Evolutionary conservation across 768 basidiomycete species (phyloP).

Genomic region (Termitomyces sp.): DNA sequence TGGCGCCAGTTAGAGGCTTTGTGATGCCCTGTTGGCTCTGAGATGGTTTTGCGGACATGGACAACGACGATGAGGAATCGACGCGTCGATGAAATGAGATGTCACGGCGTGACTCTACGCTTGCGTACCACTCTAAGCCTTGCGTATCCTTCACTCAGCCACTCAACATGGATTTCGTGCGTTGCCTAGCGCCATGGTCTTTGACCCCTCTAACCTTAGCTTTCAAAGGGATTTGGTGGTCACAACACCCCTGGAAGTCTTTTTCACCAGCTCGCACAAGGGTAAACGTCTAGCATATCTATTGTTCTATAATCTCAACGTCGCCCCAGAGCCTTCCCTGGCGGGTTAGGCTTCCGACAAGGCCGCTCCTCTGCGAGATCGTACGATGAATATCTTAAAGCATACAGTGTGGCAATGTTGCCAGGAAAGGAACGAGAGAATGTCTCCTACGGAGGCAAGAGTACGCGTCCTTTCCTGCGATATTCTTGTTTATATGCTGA

Average conservation of each 20-base stretch:
- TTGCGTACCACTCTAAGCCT: slow-evolving; percentile 17
- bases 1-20: slow-evolving; percentile 48
- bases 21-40: slow-evolving; percentile 35
- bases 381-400: slow-evolving; percentile 91
- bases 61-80: slow-evolving; percentile 15
- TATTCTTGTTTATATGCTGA: slow-evolving; percentile 6
- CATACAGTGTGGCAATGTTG: slow-evolving; percentile 94
- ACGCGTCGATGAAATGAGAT: slow-evolving; percentile 27
- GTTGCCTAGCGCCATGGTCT: slow-evolving; percentile 11
- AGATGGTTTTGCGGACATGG: slow-evolving; percentile 29
- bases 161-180: slow-evolving; percentile 38
- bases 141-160: slow-evolving; percentile 14
- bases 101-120: slow-evolving; percentile 28
- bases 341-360: slow-evolving; percentile 37
- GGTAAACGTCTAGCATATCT: slow-evolving; percentile 16
- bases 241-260: slow-evolving; percentile 53
- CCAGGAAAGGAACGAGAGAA: slow-evolving; percentile 83
- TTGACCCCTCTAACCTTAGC: slow-evolving; percentile 5
- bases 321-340: slow-evolving; percentile 45
- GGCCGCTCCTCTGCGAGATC: slow-evolving; percentile 59
- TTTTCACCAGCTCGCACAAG: slow-evolving; percentile 65
- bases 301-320: slow-evolving; percentile 3
- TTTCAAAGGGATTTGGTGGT: slow-evolving; percentile 30
- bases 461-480: slow-evolving; percentile 33
- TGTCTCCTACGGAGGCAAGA: slow-evolving; percentile 95